Base-by-base conservation (phyloP, 2,329 filamentous ascomycete species). In the Pseudogymnoascus pannorum region DNA sequence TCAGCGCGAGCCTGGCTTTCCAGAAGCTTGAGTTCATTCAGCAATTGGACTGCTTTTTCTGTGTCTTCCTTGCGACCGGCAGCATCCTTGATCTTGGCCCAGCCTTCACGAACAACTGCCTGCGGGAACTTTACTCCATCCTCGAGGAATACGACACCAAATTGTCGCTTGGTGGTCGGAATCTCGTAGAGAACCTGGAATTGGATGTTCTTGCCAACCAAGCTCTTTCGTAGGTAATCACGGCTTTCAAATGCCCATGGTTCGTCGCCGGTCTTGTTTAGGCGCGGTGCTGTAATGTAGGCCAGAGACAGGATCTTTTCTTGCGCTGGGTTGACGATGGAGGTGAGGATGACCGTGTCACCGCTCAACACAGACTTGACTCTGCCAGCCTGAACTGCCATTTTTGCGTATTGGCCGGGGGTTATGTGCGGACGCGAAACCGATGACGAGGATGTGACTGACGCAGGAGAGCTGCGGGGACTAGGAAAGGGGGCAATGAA, bases 351-450 rank as follows among this genome's bases (percentile, higher is more conserved):
- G 69, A 97, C 78, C 26, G 92, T 96, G 79, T 97, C 94, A 71
- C 94, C 94, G 71, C 92, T 97, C 71, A 95, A 80, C 68, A 96
- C 91, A 74, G 88, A 91, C 82, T 99, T 99, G 76, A 97, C 92
- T 71, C 87, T 89, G 73, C 87, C 85, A 74, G 85, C 75, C 22
- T 69, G 67, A 54, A 70, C 66, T 63, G 68, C 64, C 69, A 71
- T 72, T 38, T 64, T 69, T 57, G 60, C 58, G 63, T 70, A 72
- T 64, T 68, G 61, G 62, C 69, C 67, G 36, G 68, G 67, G 58
- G 72, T 69, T 16, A 70, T 64, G 61, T 68, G 70, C 59, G 65
- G 68, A 40, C 64, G 58, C 68, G 22, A 74, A 74, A 73, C 76
- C 74, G 68, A 75, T 66, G 6, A 68, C 40, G 58, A n/a, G 57